These are phyloP conservation scores for Hibiscus mutabilis DNA, from an alignment of 345 rosid genomes.

Conservation along the genomic window DNA sequence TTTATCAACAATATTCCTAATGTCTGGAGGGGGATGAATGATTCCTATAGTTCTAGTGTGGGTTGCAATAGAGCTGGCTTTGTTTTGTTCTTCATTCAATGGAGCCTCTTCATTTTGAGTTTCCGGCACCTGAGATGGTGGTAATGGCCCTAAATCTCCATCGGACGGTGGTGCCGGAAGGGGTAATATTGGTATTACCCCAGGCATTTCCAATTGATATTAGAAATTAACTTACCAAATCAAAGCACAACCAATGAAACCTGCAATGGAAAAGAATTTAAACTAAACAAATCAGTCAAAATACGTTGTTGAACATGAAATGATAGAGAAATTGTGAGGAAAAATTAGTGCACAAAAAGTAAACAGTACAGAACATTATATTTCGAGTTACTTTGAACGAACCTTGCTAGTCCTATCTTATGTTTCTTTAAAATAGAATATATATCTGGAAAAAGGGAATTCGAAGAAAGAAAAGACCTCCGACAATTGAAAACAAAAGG, in stretches of 20 bases:
- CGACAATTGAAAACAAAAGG: not conserved
- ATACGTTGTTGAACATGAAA: not conserved
- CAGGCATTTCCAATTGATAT: slow-evolving; percentile 33
- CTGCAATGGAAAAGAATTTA: slow-evolving; percentile 4
- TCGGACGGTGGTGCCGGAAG: slow-evolving; percentile 73
- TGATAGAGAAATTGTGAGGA: no score
- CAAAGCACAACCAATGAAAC: slow-evolving; percentile 4
- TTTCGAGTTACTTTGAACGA: not conserved
- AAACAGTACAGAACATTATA: not conserved
- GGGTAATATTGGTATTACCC: slow-evolving; percentile 48
- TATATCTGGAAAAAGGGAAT: not conserved
- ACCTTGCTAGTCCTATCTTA: not conserved
- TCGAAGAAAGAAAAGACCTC: not conserved
- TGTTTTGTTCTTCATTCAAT: slow-evolving; percentile 36
- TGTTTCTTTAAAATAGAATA: not conserved
- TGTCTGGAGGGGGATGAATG: slow-evolving; percentile 75
- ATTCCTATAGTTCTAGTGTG: slow-evolving; percentile 82
- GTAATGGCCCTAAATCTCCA: slow-evolving; percentile 56
- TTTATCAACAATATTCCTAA: slow-evolving; percentile 71
- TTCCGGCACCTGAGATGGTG: slow-evolving; percentile 52
- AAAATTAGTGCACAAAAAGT: not conserved
- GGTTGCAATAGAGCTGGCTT: slow-evolving; percentile 47
- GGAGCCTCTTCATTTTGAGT: slow-evolving; percentile 31
- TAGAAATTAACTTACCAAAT: not conserved
- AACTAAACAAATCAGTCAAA: slow-evolving; percentile 5